Conservation (phyloP, 805 yeast species). For the Candida wancherniae region DNA sequence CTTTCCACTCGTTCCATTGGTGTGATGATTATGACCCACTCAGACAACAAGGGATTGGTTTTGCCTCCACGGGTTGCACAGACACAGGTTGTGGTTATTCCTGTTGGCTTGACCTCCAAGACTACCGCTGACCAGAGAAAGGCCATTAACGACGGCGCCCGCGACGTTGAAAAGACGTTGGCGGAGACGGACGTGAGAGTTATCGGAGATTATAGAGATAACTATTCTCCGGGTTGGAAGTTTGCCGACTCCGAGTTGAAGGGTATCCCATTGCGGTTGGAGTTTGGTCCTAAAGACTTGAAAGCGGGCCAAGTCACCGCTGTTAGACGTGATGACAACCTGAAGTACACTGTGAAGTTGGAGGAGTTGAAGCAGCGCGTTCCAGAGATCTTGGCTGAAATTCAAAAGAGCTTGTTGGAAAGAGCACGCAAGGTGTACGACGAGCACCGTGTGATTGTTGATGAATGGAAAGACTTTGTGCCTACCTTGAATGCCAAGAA, state of each 20-base stretch:
- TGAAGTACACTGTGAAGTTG: conserved; percentile 63
- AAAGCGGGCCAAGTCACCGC: conserved; percentile 74
- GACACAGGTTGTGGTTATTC: conserved; percentile 85
- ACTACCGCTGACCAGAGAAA: conserved; percentile 72
- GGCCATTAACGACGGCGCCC: conserved; percentile 65
- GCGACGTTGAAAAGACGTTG: conserved; percentile 61
- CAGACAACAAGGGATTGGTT: conserved; percentile 97
- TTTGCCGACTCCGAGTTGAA: conserved; percentile 95
- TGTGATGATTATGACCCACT: conserved; percentile 98
- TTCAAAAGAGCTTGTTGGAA: conserved; percentile 70
- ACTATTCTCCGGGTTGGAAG: conserved; percentile 98
- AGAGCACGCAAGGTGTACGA: conserved; percentile 83
- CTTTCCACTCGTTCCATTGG: conserved; percentile 97
- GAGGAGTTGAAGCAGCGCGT: conserved; percentile 60
- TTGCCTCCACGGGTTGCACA: conserved; percentile 97
- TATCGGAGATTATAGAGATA: conserved; percentile 83
- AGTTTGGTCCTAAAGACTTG: conserved; percentile 94
- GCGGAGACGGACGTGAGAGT: conserved; percentile 63
- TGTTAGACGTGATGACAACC: conserved; percentile 89
- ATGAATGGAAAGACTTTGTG: conserved; percentile 88
- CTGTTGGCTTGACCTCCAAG: conserved; percentile 91
- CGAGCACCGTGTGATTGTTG: conserved; percentile 73
- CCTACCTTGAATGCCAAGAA: conserved; percentile 89
- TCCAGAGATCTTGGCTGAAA: conserved; percentile 72
- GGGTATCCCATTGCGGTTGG: conserved; percentile 92